Base-by-base conservation (phyloP, 768 basidiomycete species). In the Suillus variegatus region DNA sequence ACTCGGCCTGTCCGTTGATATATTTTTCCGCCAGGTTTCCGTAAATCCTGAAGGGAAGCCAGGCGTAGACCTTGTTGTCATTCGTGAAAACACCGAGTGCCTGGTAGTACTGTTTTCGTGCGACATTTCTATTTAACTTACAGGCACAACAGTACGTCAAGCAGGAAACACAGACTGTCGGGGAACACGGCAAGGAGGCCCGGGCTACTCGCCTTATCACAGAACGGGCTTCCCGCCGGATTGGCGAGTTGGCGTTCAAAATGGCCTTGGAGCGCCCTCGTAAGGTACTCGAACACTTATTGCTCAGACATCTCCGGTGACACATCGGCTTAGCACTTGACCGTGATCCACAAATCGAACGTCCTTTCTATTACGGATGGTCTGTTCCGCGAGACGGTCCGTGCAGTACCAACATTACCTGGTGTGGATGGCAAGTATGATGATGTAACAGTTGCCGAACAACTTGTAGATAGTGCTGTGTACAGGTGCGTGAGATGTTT, bases 21-120 rank as follows among this genome's bases (percentile, higher is more conserved):
- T 28, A 51, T 16, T 9, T 4, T 68, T 62, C 60, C 60, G 51
- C 65, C 69, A 93, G 92, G 92, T 93, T 25, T 83, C 91, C 16
- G 81, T 86, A 4, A 85, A 87, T 67, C 81, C 86, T 13, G 85
- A 82, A 20, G 82, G 84, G 69, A 83, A 85, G 68, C 85, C 92
- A 44, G 75, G 80, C 3, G 86, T 97, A 7, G 94, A 99, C 79
- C 85, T 99, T 72, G 88, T 98, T 54, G 97, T 99, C 60, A 95
- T 99, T 36, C 88, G 97, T 55, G 97, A 99, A 80, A 99, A 99
- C 77, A 99, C 97, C 1, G 97, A 99, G 79, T 99, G 97, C 74
- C 82, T 99, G 69, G 96, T 57, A 40, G 18, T 54, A 52, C 60
- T 4, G 12, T 62, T 20, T 46, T 52, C 64, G 62, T 32, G 41